Base-by-base conservation (phyloP, 306 rosid species). In the Quercus wislizeni region DNA sequence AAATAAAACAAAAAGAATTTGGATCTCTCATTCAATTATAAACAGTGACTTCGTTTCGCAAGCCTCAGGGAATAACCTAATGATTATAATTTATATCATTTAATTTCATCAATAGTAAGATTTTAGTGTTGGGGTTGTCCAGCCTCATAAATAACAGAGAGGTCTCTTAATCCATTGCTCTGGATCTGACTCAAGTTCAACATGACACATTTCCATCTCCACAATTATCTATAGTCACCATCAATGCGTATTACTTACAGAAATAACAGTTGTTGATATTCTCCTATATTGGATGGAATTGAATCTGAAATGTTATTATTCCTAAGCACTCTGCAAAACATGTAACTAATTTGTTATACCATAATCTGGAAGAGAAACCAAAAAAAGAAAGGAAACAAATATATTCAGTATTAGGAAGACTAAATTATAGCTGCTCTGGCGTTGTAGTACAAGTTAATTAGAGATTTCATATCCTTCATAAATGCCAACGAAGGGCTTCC, bases 221-320 rank as follows among this genome's bases (percentile, higher is more conserved):
- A 54, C 14, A 76, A 56, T 55, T 18, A 55, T 61, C 43, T 31
- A 31, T 31, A 33, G 19, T 74, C 38, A 74, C 13, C 75, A 74
- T 51, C 49, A 65, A 68, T 61, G 74, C 41, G 49, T 35, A 41
- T 63, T 76, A 81, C 93, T 90, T 83, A 92, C 96, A 92, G 78
- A 49, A 76, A 89, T 19, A 55, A 51, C 86, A 92, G 84, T 52
- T 55, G 12, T 61, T 15, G 77, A 73, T 71, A 81, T 73, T 30
- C 33, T 30, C 33, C 33, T 30, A 30, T 3, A 4, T 30, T 30
- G 33, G 33, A 30, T 30, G 33, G 98, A 81, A 94, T 84, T 71
- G 91, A 79, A 81, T 85, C 96, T 67, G 92, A 75, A 28, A 92
- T 85, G 30, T 94, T 89, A 88, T 80, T 92, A 73, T 91, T 86